Base-by-base conservation (phyloP, 805 yeast genomes). In the Lachancea sp. region DNA sequence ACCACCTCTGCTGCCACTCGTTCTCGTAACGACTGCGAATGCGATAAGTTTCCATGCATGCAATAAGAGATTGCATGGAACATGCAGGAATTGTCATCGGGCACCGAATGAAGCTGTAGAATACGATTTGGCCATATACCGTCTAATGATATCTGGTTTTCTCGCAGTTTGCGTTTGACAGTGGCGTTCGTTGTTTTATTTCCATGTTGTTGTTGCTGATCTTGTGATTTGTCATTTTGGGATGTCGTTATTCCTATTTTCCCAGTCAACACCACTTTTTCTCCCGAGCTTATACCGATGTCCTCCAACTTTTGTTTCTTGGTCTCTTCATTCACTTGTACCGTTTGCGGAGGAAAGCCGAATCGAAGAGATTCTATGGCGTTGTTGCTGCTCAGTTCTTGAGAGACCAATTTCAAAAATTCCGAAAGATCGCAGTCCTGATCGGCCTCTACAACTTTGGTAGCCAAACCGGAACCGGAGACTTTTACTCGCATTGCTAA, bases 71-170 rank as follows among this genome's bases (percentile, higher is more conserved):
- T 69, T 0, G 90, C 72, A 53, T 83, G 78, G 65, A 85, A 85
- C 44, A 85, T 63, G 57, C 95, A 85, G 8, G 91, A 82, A 58
- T 85, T 85, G 60, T 85, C 91, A 57, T 85, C 89, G 0, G 85
- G 82, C 46, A 83, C 77, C 41, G 75, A 73, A 25, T 85, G 72
- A 7, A 82, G 65, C 8, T 73, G 69, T 16, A 80, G 54, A 16
- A 38, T 38, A 2, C 30, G 19, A 22, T 27, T 25, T 15, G 47
- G 40, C 43, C 43, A 44, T 12, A 44, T 35, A 2, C 31, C 43
- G 3, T 33, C 40, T n/a, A 44, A 22, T 7, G 43, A 39, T 5
- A 44, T 43, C 34, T 43, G 42, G 27, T 43, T 38, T 33, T 43
- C 42, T 9, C 20, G 30, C 37, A 42, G 37, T 25, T 38, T 31